These are phyloP conservation scores for Sinapis alba DNA, from an alignment of 441 rosid genomes.

Conservation along the genomic window DNA sequence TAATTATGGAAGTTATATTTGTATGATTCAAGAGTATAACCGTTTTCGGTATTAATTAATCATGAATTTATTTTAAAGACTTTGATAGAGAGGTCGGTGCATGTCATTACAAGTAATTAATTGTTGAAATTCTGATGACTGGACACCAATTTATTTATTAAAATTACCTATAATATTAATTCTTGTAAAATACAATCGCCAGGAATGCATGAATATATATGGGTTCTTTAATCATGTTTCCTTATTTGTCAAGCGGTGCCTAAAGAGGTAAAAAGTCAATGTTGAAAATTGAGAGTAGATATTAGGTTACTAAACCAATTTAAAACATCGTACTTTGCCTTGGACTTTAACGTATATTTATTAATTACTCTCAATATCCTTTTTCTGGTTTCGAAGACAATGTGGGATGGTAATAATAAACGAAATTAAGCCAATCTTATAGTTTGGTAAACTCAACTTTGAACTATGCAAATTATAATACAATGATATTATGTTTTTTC, in stretches of 20 bases:
- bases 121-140: slow-evolving; percentile 24
- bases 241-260: slow-evolving; percentile 14
- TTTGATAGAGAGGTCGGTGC: neutral
- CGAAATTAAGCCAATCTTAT: neutral
- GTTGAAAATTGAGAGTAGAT: neutral
- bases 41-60: neutral
- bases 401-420: neutral
- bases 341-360: neutral
- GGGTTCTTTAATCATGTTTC: slow-evolving; percentile 23
- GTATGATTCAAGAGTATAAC: neutral
- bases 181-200: neutral
- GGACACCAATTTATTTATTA: neutral
- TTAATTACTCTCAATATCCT: neutral
- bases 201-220: slow-evolving; percentile 24
- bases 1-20: neutral
- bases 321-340: neutral
- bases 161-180: neutral
- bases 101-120: slow-evolving; percentile 24
- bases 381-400: neutral
- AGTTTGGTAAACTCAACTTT: slow-evolving; percentile 10
- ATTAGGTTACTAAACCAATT: neutral
- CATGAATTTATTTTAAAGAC: neutral
- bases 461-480: neutral
- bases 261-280: neutral
- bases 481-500: neutral